A percentile compares a stretch with the other conserved stretches of the same genome.
These are phyloP conservation scores for Celoporthe dispersa DNA, from an alignment of 2,329 filamentous ascomycete genomes.

Conservation along the genomic window DNA sequence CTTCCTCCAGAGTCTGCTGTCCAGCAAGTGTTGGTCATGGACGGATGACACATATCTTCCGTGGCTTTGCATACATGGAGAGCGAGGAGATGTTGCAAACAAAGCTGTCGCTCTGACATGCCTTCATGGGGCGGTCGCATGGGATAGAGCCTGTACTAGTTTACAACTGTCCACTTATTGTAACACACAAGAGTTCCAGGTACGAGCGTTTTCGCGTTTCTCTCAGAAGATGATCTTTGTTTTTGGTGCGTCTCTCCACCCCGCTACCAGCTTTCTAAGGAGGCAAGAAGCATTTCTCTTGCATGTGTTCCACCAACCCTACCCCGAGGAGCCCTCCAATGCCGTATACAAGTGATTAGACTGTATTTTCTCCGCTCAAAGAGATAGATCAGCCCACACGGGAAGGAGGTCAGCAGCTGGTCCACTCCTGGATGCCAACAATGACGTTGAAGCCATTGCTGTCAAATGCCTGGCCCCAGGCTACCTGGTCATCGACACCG, in stretches of 20 bases:
- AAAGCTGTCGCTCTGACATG: neutral
- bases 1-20: neutral
- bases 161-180: neutral
- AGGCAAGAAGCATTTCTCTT: neutral
- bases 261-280: neutral
- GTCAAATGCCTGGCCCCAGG: conserved; percentile 8
- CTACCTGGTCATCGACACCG: neutral
- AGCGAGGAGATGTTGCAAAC: neutral
- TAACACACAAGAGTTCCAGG: neutral
- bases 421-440: neutral
- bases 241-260: neutral
- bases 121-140: neutral
- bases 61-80: neutral
- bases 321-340: neutral
- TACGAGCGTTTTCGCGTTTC: neutral
- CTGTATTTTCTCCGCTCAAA: neutral
- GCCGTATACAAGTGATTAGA: neutral
- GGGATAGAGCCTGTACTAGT: neutral
- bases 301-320: neutral
- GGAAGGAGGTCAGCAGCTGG: neutral
- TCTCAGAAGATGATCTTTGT: neutral
- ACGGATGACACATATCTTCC: neutral
- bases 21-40: neutral
- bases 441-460: conserved; percentile 6
- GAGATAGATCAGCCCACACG: neutral